A percentile compares a stretch with the other conserved stretches of the same genome.
These are phyloP conservation scores for Discostella pseudostelligera DNA, from an alignment of 108 stramenopile genomes.

Conservation along the genomic window DNA sequence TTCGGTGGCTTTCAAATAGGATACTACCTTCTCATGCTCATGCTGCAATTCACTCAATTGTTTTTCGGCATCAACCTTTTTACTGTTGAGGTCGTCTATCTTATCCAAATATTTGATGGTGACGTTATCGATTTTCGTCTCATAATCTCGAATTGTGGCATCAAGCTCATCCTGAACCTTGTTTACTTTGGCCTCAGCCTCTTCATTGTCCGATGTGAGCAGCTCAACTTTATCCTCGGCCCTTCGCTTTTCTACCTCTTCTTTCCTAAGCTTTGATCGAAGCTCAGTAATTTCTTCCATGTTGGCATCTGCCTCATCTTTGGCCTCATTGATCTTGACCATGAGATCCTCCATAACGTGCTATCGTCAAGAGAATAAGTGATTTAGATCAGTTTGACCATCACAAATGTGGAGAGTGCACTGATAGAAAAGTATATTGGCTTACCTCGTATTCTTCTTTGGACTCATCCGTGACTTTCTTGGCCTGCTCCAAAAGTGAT, in stretches of 20 bases:
- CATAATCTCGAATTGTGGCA: conserved; percentile 37
- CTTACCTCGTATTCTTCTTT: conserved; percentile 41
- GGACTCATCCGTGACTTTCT: conserved; percentile 26
- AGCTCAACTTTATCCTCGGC: conserved; percentile 36
- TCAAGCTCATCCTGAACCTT: conserved; percentile 37
- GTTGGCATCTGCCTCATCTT: conserved; percentile 25
- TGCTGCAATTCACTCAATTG: conserved; percentile 29
- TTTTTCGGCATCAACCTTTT: conserved; percentile 42
- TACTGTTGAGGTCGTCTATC: conserved; percentile 32
- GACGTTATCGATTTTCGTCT: conserved; percentile 42
- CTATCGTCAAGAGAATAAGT: not conserved
- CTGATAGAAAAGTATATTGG: not conserved
- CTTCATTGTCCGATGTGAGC: conserved; percentile 40
- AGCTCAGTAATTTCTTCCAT: conserved; percentile 6
- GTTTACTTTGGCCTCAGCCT: conserved; percentile 22
- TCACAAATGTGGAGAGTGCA: not conserved
- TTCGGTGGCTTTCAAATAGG: conserved; percentile 22
- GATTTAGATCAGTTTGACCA: not conserved
- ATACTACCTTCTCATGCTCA: conserved; percentile 22
- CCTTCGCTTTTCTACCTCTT: conserved; percentile 28
- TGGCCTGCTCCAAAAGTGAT: conserved; percentile 15
- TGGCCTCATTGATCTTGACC: conserved; percentile 37
- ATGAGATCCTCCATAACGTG: conserved; percentile 45
- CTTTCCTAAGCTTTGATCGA: conserved; percentile 25
- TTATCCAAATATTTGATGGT: conserved; percentile 46